Evolutionary conservation across 208 protist genomes (phyloP).

Genomic region (Leishmania mexicana): DNA sequence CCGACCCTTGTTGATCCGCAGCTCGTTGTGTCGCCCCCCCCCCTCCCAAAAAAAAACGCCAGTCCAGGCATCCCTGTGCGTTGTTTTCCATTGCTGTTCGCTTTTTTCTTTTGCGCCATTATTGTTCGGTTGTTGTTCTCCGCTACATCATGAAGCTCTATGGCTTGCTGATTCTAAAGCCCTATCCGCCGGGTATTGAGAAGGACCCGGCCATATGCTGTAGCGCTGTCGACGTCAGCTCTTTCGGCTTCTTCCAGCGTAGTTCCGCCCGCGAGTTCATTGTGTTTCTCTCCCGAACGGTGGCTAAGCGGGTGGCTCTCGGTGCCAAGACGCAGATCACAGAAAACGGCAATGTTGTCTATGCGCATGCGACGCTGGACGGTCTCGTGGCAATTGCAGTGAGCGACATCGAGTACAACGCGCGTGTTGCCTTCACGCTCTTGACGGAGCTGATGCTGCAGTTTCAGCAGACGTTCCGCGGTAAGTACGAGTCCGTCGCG

Average conservation of each 20-base stretch:
- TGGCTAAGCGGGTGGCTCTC: slow-evolving; percentile 70
- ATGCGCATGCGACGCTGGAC: slow-evolving; percentile 67
- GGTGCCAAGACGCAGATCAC: slow-evolving; percentile 81
- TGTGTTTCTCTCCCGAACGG: slow-evolving; percentile 84
- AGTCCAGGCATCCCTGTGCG: not conserved
- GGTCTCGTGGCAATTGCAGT: slow-evolving; percentile 82
- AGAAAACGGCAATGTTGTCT: slow-evolving; percentile 83
- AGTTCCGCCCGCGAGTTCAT: slow-evolving; percentile 83
- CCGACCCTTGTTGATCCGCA: not conserved
- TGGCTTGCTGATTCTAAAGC: slow-evolving; percentile 69
- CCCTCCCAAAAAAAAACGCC: not conserved
- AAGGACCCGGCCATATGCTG: slow-evolving; percentile 80
- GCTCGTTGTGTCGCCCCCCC: not conserved
- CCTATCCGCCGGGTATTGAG: slow-evolving; percentile 44
- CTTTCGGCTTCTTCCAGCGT: slow-evolving; percentile 90
- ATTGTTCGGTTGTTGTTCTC: not conserved
- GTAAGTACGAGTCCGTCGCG: slow-evolving; percentile 71
- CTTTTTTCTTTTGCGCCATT: not conserved
- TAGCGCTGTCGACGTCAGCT: slow-evolving; percentile 85
- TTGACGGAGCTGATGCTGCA: slow-evolving; percentile 68
- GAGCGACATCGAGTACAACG: slow-evolving; percentile 87
- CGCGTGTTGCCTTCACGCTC: slow-evolving; percentile 86
- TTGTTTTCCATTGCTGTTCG: not conserved
- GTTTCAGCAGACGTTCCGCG: slow-evolving; percentile 86
- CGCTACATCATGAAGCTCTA: slow-evolving; percentile 71